These are phyloP conservation scores for Exophiala oligosperma DNA, from an alignment of 2,329 filamentous ascomycete species.

Conservation along the genomic window DNA sequence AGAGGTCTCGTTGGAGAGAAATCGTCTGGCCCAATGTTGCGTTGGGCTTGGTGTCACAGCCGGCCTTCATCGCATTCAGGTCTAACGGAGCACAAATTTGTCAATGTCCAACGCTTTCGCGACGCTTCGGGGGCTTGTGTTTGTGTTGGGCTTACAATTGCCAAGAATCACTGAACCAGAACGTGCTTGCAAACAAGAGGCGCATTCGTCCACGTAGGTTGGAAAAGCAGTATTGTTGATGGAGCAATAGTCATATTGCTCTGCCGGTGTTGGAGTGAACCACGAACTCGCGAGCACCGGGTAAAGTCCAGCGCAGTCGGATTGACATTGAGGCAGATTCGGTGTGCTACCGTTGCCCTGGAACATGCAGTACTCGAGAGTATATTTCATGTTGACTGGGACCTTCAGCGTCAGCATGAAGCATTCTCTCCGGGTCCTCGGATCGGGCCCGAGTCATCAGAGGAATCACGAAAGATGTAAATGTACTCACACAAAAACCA, in stretches of 20 bases:
- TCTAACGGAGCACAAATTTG: background rate
- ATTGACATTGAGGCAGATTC: constrained; percentile 5
- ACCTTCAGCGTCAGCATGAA: background rate
- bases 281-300: constrained; percentile 4
- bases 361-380: constrained; percentile 9
- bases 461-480: background rate
- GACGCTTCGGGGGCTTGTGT: background rate
- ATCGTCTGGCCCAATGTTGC: constrained; percentile 1
- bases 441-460: background rate
- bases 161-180: constrained; percentile 6
- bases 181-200: constrained; percentile 1
- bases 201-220: constrained; percentile 3
- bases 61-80: constrained; percentile 3
- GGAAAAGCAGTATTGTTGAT: constrained; percentile 11
- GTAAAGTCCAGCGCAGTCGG: constrained; percentile 9
- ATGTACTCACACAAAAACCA: constrained; percentile 4
- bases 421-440: background rate
- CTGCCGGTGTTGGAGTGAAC: constrained; percentile 1
- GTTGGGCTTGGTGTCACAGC: constrained; percentile 4
- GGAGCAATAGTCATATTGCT: constrained; percentile 12
- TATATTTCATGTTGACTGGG: constrained; percentile 15
- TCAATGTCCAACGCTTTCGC: background rate
- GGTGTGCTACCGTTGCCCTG: constrained; percentile 7
- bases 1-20: constrained; percentile 4
- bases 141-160: background rate